These are phyloP conservation scores for Psophocarpus tetragonolobus DNA, from an alignment of 306 rosid genomes.

Conservation along the genomic window DNA sequence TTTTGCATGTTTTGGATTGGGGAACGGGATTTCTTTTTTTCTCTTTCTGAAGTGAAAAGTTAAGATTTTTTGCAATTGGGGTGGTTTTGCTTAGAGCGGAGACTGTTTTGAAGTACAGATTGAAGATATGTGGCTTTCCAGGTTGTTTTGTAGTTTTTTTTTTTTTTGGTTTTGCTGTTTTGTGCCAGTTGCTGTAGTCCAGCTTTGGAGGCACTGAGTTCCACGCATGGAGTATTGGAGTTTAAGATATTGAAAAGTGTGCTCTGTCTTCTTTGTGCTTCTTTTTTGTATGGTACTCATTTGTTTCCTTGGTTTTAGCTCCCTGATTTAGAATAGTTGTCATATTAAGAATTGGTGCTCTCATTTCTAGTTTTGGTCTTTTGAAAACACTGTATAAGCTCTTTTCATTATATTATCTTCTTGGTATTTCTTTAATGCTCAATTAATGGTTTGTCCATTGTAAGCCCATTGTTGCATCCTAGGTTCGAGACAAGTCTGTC, in stretches of 20 bases:
- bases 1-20: not conserved
- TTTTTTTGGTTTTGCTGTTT: not conserved
- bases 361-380: not conserved
- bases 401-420: not conserved
- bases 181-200: not conserved
- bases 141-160: not conserved
- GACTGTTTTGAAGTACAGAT: not conserved
- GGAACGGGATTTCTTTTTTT: not conserved
- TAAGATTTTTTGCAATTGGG: not conserved
- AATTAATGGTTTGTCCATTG: not conserved
- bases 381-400: not conserved
- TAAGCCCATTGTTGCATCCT: not conserved
- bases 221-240: slow-evolving; percentile 13
- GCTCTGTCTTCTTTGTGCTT: slow-evolving; percentile 1
- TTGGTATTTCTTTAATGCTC: not conserved
- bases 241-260: slow-evolving; percentile 13
- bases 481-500: not conserved
- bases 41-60: not conserved
- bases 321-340: not conserved
- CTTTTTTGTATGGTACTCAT: not conserved
- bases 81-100: not conserved
- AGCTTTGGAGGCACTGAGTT: slow-evolving; percentile 17
- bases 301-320: not conserved
- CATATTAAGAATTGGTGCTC: not conserved
- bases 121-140: not conserved